Evolutionary conservation across 352 stramenopile genomes (phyloP).

Genomic region (Aphanomyces invadans): DNA sequence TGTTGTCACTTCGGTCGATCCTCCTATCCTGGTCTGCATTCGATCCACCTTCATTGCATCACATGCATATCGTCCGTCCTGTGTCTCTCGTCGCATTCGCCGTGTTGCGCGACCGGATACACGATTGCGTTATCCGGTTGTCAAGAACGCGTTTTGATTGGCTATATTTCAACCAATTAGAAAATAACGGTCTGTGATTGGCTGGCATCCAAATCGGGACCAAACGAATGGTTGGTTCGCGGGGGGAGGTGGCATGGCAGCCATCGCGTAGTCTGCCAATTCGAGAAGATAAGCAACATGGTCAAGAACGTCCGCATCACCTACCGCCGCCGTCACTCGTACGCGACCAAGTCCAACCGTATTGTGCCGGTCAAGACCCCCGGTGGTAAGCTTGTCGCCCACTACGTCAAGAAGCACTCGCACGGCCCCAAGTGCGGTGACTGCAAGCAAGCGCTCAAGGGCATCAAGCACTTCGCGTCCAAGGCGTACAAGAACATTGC

Average conservation of each 20-base stretch:
- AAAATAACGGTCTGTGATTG: conserved; percentile 15
- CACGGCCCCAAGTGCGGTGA: conserved; percentile 94
- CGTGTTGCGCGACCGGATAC: not conserved
- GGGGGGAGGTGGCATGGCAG: conserved; percentile 14
- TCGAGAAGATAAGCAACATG: conserved; percentile 52
- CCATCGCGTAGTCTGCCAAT: conserved; percentile 21
- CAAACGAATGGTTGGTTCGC: conserved; percentile 26
- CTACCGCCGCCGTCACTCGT: conserved; percentile 94
- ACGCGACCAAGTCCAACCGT: conserved; percentile 93
- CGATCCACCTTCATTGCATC: too few relatives aligned
- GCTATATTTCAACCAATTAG: conserved; percentile 7
- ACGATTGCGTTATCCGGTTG: not conserved
- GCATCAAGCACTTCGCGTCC: conserved; percentile 81
- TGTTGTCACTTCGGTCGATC: too few relatives aligned
- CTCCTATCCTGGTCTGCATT: too few relatives aligned
- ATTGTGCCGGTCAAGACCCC: conserved; percentile 94
- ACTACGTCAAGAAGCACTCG: conserved; percentile 93
- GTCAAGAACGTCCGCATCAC: conserved; percentile 94
- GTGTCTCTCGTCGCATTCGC: too few relatives aligned
- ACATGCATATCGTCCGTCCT: too few relatives aligned
- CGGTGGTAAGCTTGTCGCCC: conserved; percentile 87
- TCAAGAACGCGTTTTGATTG: not conserved
- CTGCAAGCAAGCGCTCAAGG: conserved; percentile 89
- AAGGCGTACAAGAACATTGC: conserved; percentile 75
- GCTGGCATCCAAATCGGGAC: conserved; percentile 3